These are phyloP conservation scores for Ambispora gerdemannii DNA, from an alignment of 192 early-diverging fungal species.

Conservation along the genomic window DNA sequence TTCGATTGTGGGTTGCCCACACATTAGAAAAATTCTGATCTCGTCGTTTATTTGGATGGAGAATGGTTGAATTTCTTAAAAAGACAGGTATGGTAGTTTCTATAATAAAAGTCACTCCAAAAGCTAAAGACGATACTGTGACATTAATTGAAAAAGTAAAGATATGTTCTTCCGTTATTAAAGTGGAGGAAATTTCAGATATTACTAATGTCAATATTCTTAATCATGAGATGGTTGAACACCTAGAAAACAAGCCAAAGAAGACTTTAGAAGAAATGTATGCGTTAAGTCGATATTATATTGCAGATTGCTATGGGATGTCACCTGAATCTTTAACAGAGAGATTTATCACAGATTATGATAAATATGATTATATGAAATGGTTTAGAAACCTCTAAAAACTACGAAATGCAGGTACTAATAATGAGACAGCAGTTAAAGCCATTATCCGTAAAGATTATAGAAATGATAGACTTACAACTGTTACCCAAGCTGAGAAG, in stretches of 20 bases:
- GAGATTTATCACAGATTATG: slow-evolving; percentile 7
- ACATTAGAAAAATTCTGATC: neutral
- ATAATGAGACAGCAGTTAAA: slow-evolving; percentile 7
- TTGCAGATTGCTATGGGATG: neutral
- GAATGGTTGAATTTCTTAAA: too few species aligned
- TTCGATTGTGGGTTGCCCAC: too few species aligned
- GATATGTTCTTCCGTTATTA: slow-evolving; percentile 4
- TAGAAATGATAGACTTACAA: too few species aligned
- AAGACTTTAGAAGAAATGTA: neutral
- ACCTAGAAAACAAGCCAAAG: slow-evolving; percentile 5
- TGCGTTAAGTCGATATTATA: neutral
- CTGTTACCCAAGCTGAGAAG: neutral
- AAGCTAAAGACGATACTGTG: slow-evolving; percentile 11
- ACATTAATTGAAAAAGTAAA: slow-evolving; percentile 12
- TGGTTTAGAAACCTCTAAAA: neutral
- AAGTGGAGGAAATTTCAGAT: slow-evolving; percentile 17
- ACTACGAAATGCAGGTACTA: slow-evolving; percentile 11
- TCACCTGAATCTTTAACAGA: neutral
- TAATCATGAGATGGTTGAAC: neutral
- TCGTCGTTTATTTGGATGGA: too few species aligned
- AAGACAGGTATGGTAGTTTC: too few species aligned
- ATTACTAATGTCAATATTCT: slow-evolving; percentile 7
- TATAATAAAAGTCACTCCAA: slow-evolving; percentile 1
- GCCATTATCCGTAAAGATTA: slow-evolving; percentile 14
- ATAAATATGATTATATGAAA: neutral